Evolutionary conservation across 305 asterid species (phyloP), one percentile per base, ranked within the genome.

Genomic region (Withania somnifera): DNA sequence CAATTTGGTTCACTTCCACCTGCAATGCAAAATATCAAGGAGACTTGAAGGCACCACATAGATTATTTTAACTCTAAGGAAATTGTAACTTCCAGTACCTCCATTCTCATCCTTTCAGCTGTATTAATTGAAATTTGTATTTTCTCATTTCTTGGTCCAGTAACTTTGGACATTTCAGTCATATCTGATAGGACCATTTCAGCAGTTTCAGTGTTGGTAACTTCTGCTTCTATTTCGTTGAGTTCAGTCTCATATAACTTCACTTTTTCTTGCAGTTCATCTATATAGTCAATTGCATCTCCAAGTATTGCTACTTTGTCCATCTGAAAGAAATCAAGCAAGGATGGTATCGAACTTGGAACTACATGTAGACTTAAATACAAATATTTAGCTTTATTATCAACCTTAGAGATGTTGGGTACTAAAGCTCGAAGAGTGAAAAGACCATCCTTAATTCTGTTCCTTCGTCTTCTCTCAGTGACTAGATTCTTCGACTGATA

Each of bases 341-440:
- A 64, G 24, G 79, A 28, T 11, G 28, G 19, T 34, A 69, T 34
- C 85, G 81, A 80, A 34, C 28, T 64, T 75, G 61, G 15, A 50
- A 64, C 0, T 36, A 53, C 67, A 77, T 61, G 40, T 38, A 15
- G 36, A 57, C 19, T 1, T 26, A 66, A 66, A 19, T 26, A 53
- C 57, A 20, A 36, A 7, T 11, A 32, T 8, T n/a, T 13, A n/a
- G 54, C 22, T 4, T 11, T 5, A 26, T 20, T 64, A 80, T 8
- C 78, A 81, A 95, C 99, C 99, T 94, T 95, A 10, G 98, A 68
- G 76, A 93, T 95, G 13, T 91, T 89, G 10, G 99, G 99, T 82
- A 95, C 99, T 82, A 95, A 60, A 42, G 98, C 86, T 5, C 99
- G 97, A 47, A 95, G 97, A 81, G 91, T 84, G 81, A 87, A 83